These are phyloP conservation scores for Massariosphaeria phaeospora DNA, from an alignment of 495 filamentous ascomycete species.

Conservation along the genomic window DNA sequence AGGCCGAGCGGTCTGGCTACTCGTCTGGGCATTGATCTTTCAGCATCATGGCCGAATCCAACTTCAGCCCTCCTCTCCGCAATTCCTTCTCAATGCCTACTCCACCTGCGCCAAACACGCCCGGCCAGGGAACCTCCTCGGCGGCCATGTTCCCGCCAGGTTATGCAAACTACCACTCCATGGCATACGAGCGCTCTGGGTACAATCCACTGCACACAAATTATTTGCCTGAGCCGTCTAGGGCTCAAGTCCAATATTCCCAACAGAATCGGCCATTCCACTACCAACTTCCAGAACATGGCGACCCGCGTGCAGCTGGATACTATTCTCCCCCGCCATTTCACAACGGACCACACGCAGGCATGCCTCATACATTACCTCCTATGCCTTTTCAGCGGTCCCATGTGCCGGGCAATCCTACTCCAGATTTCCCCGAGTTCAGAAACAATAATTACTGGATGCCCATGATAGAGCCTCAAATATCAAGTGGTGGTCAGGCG, in stretches of 20 bases:
- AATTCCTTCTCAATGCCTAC: slow-evolving; percentile 4
- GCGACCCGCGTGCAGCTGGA: background rate
- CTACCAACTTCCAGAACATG: background rate
- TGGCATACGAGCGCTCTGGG: too few species aligned
- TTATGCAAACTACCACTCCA: slow-evolving; percentile 9
- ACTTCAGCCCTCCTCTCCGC: slow-evolving; percentile 13
- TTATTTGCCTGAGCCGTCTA: too few species aligned
- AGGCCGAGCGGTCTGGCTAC: too few species aligned
- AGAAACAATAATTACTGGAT: background rate
- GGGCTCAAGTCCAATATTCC: background rate
- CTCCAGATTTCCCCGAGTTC: slow-evolving; percentile 3
- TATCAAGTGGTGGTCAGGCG: background rate
- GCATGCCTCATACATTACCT: too few species aligned
- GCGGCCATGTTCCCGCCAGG: background rate
- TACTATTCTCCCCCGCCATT: slow-evolving; percentile 5
- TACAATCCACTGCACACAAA: too few species aligned
- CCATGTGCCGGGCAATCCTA: background rate
- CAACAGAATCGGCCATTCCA: background rate
- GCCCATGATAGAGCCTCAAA: slow-evolving; percentile 7
- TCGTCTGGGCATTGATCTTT: too few species aligned
- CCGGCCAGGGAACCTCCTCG: background rate
- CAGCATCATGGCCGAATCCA: slow-evolving; percentile 18
- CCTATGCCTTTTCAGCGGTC: background rate
- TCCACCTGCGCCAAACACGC: background rate
- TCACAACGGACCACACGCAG: too few species aligned